Percentiles rank a stretch among this genome's conserved stretches.
Evolutionary conservation across 306 rosid genomes (phyloP).

Genomic region (Vachellia collinsii): DNA sequence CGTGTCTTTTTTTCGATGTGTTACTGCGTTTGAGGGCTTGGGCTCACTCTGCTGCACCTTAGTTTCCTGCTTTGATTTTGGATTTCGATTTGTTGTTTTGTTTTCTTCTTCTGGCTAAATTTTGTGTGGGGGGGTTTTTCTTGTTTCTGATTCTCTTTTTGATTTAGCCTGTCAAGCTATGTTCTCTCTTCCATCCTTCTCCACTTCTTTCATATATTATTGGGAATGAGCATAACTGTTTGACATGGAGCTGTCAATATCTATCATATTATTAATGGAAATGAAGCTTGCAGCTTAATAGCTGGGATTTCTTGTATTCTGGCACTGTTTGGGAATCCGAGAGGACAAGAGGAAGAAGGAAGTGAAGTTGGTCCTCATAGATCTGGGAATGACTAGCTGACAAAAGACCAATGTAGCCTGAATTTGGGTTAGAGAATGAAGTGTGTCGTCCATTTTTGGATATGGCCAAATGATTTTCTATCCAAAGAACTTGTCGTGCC

Average conservation of each 20-base stretch:
- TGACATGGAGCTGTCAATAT: slow-evolving; percentile 21
- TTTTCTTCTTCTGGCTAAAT: slow-evolving; percentile 22
- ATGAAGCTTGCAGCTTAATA: slow-evolving; percentile 3
- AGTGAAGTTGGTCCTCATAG: slow-evolving; percentile 37
- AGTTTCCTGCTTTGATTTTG: not conserved
- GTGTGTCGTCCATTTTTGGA: slow-evolving; percentile 21
- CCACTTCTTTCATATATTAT: slow-evolving; percentile 2
- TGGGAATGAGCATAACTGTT: not conserved
- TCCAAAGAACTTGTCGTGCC: slow-evolving; percentile 10
- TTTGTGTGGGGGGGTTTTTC: not conserved
- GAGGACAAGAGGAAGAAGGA: not conserved
- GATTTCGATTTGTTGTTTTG: slow-evolving; percentile 15
- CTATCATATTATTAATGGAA: slow-evolving; percentile 2
- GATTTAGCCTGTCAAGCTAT: slow-evolving; percentile 12
- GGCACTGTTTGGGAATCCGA: slow-evolving; percentile 3
- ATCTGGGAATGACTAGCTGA: slow-evolving; percentile 40
- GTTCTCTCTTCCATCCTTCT: slow-evolving; percentile 4
- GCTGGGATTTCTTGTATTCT: slow-evolving; percentile 16
- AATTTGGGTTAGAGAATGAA: slow-evolving; percentile 24
- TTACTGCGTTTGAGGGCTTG: not conserved
- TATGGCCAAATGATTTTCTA: slow-evolving; percentile 1
- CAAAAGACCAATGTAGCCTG: slow-evolving; percentile 4
- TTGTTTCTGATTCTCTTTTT: slow-evolving; percentile 27
- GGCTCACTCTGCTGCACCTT: not conserved
- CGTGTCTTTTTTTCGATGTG: not conserved